A percentile compares a stretch with the other conserved stretches of the same genome.
phyloP scores from a whole-genome alignment of 331 rosid species.

The Erythrophleum ivorense region DNA sequence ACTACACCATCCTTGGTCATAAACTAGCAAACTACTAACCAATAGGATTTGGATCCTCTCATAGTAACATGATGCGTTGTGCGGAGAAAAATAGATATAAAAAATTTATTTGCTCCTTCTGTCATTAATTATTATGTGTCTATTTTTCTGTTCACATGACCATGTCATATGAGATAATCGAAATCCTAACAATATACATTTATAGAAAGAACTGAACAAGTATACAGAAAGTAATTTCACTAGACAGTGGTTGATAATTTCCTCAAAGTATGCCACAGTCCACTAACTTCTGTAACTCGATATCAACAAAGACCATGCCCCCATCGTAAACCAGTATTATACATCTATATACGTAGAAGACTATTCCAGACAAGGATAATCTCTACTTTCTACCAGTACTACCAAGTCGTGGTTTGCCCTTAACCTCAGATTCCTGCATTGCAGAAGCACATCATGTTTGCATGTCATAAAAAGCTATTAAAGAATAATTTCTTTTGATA shows the following conservation, averaged over 20 bases:
- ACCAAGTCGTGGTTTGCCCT: conserved; percentile 83
- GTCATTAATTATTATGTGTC: neutral
- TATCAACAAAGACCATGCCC: conserved; percentile 22
- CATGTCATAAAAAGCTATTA: conserved; percentile 13
- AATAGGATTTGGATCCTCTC: neutral
- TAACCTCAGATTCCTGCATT: conserved; percentile 84
- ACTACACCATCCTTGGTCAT: conserved; percentile 6
- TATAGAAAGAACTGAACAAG: neutral
- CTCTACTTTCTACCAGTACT: conserved; percentile 68
- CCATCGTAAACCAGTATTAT: neutral
- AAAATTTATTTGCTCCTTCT: no score
- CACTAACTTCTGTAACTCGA: conserved; percentile 2
- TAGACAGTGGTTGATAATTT: conserved; percentile 19
- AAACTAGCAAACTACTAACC: conserved; percentile 24
- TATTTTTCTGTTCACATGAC: neutral
- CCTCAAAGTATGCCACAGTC: conserved; percentile 6
- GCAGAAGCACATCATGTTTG: conserved; percentile 34
- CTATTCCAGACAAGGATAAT: conserved; percentile 19
- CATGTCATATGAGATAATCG: neutral
- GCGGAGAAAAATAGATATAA: neutral
- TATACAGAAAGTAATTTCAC: neutral
- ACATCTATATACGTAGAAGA: conserved; percentile 30
- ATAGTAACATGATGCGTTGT: neutral
- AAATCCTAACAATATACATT: neutral
- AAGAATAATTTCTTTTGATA: neutral